These are phyloP conservation scores for Talaromyces sp. DNA, from an alignment of 2,329 filamentous ascomycete species.

Conservation along the genomic window DNA sequence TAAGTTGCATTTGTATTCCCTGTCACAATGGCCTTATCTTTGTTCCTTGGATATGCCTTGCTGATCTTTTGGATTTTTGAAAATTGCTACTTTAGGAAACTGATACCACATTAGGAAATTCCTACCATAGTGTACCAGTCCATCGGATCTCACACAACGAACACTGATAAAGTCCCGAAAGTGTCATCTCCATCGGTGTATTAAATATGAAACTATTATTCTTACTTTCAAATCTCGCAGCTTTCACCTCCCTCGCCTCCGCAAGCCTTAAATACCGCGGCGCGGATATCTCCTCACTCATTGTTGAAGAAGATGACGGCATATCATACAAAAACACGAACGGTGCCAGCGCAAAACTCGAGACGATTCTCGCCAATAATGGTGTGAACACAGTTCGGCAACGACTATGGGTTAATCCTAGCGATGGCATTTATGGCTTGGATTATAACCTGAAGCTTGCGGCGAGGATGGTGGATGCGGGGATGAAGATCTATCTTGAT, in stretches of 20 bases:
- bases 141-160: not conserved
- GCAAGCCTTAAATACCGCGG: slow-evolving; percentile 61
- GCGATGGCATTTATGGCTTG: slow-evolving; percentile 63
- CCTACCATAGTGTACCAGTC: not conserved
- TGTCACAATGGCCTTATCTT: not conserved
- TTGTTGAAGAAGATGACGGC: slow-evolving; percentile 61
- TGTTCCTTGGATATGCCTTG: not conserved
- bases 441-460: slow-evolving; percentile 69
- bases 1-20: not conserved
- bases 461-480: slow-evolving; percentile 60
- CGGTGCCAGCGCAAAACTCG: slow-evolving; percentile 55
- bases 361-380: slow-evolving; percentile 58
- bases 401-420: slow-evolving; percentile 67
- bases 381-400: slow-evolving; percentile 70
- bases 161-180: no score
- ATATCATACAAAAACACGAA: slow-evolving; percentile 58
- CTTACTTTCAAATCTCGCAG: not conserved
- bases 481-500: slow-evolving; percentile 60
- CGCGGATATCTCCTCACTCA: slow-evolving; percentile 67
- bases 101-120: slow-evolving; percentile 5
- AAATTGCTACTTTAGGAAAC: slow-evolving; percentile 12
- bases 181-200: no score
- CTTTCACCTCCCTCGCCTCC: slow-evolving; percentile 23
- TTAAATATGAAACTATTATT: not conserved
- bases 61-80: not conserved